Evolutionary conservation across 352 stramenopile species (phyloP).

Genomic region (Pythium scleroteichum): DNA sequence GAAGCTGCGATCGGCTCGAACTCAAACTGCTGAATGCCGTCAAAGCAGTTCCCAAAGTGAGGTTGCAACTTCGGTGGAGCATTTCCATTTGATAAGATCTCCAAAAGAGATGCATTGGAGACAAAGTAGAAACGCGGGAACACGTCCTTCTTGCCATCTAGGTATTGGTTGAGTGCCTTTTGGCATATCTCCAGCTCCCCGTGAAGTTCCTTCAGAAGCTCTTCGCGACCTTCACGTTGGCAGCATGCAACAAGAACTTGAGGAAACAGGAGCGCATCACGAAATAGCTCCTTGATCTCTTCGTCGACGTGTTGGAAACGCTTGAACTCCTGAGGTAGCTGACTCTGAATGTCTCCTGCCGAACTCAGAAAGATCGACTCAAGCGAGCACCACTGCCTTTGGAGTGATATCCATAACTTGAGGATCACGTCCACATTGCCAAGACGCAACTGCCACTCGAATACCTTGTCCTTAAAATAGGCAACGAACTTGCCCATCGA

Average conservation of each 20-base stretch:
- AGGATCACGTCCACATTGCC: conserved; percentile 92
- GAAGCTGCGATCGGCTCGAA: conserved; percentile 48
- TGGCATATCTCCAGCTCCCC: conserved; percentile 94
- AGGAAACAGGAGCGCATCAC: conserved; percentile 61
- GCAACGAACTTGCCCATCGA: conserved; percentile 96
- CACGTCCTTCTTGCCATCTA: conserved; percentile 96
- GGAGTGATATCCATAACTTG: conserved; percentile 92
- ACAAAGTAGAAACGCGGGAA: conserved; percentile 98
- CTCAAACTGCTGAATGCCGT: conserved; percentile 84
- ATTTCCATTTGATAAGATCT: conserved; percentile 95
- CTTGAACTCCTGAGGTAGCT: conserved; percentile 91
- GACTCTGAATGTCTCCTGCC: conserved; percentile 90
- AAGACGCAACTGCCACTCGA: conserved; percentile 92
- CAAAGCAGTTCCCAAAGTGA: conserved; percentile 91
- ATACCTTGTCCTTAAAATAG: conserved; percentile 95
- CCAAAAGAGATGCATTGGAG: conserved; percentile 92
- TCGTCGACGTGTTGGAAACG: conserved; percentile 87
- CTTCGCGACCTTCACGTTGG: conserved; percentile 77
- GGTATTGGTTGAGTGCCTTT: conserved; percentile 95
- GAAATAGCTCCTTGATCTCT: conserved; percentile 81
- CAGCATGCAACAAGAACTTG: conserved; percentile 74
- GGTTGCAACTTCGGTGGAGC: conserved; percentile 80
- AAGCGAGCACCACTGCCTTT: conserved; percentile 91
- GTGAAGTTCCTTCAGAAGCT: conserved; percentile 79
- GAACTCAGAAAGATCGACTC: conserved; percentile 95